Base-by-base conservation (phyloP, 2,329 filamentous ascomycete genomes). In the Boeremia lycopersici region DNA sequence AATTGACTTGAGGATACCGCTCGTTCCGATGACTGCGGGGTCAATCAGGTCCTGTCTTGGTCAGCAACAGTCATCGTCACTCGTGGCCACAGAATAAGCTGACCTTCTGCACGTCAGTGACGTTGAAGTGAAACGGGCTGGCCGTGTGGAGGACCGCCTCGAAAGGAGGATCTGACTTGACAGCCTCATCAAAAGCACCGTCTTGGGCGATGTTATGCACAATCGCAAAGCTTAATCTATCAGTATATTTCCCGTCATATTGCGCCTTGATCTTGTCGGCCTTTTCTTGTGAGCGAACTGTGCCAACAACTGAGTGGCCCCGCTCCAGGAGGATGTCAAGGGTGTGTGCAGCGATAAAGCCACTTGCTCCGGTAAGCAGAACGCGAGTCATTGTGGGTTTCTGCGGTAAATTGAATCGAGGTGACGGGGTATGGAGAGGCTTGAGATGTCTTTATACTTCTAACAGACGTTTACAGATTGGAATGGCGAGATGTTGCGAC, bases 131-230 rank as follows among this genome's bases (percentile, higher is more conserved):
- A 77, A 90, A 93, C 0, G 90, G 89, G 30, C 70, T 73, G 1
- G 75, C 74, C 13, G 75, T 77, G 50, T 77, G 75, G 15, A 77
- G 61, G 43, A 93, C 88, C 40, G 83, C 86, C 64, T 90, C 87
- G 59, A 93, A 89, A 0, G 86, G 84, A 13, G 84, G 84, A 49
- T 84, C 78, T 13, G 84, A 85, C 59, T 84, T 78, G 42, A 87
- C 81, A 13, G 83, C 84, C 71, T 80, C 67, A 58, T 82, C 79
- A 60, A 95, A 96, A 23, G 89, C 89, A 15, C 83, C 84, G 19
- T 86, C 81, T 58, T 85, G 70, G 0, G 88, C 87, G 60, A 96
- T 87, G 61, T 96, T 89, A 43, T 85, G 81, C 11, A 96, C 89
- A 56, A 93, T 83, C 31, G 74, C 81, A 67, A 87, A 89, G 53